Evolutionary conservation across 805 yeast species (phyloP), one percentile per base, ranked within the genome.

Genomic region (Saccharomyces jurei): DNA sequence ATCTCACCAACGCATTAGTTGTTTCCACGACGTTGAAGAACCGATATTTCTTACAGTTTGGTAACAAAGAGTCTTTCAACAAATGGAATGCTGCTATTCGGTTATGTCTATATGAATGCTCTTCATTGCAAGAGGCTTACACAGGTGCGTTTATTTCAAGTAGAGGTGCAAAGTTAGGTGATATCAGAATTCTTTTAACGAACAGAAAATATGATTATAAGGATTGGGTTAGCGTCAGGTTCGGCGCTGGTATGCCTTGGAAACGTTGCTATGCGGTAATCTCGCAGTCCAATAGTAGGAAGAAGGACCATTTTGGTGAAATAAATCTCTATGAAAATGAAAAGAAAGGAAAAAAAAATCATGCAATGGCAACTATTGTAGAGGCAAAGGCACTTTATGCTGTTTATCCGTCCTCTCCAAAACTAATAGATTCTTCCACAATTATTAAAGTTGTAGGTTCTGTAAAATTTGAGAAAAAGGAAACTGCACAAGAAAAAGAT

Each of bases 201-300:
- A 96, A 87, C 59, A 85, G 94, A 21, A 85, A 92, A 64, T 87
- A 83, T 67, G 82, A 81, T 56, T 94, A 89, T 65, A 96, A 89
- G 69, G 97, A 91, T 64, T 92, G 97, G 97, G 90, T 87, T 47
- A 81, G 90, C 67, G 96, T 94, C 17, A 78, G 98, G 60, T 94
- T 92, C 70, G 98, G 99, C 21, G 81, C 94, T 9, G 99, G 99
- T 26, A 89, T 89, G 96, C 96, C 97, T 1, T 94, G 97, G 97
- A 87, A 85, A 66, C 79, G 96, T 56, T 92, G 97, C 66, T 94
- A 81, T 74, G 92, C 96, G 2, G 96, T 91, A 10, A 80, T 92
- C 54, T 87, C 87, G 60, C 91, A 91, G 60, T 74, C 90, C 62
- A 59, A 74, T 41, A 65, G 77, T 63, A 83, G 69, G 59, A 68